These are phyloP conservation scores for Plectosphaerella plurivora DNA, from an alignment of 2,329 filamentous ascomycete genomes.

Conservation along the genomic window DNA sequence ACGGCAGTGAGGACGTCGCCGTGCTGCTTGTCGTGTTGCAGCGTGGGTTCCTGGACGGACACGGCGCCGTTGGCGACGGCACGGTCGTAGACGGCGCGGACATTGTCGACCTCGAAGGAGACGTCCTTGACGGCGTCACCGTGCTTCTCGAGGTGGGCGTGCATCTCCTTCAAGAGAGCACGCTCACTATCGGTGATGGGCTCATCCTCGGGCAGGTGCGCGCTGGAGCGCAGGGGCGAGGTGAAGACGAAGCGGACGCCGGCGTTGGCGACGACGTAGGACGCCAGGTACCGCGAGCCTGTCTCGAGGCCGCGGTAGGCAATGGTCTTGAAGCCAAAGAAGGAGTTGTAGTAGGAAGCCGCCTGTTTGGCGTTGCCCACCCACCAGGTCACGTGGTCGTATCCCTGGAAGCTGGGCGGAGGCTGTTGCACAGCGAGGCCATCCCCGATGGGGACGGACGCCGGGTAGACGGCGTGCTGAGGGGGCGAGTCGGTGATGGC, in stretches of 20 bases:
- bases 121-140: constrained; percentile 95
- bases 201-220: constrained; percentile 52
- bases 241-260: constrained; percentile 79
- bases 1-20: constrained; percentile 71
- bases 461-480: constrained; percentile 36
- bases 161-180: constrained; percentile 66
- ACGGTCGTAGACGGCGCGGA: constrained; percentile 70
- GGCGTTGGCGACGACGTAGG: constrained; percentile 77
- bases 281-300: constrained; percentile 73
- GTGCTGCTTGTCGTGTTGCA: constrained; percentile 49
- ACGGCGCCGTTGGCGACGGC: constrained; percentile 63
- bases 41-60: constrained; percentile 57
- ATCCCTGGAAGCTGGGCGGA: constrained; percentile 66
- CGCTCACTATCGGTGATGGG: constrained; percentile 60
- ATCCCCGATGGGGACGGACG: constrained; percentile 34
- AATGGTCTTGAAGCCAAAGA: constrained; percentile 79
- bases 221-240: constrained; percentile 66
- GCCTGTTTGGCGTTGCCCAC: constrained; percentile 97
- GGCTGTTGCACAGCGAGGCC: constrained; percentile 48
- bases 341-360: constrained; percentile 79
- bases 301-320: constrained; percentile 90
- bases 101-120: constrained; percentile 89
- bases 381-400: constrained; percentile 94
- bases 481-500: constrained; percentile 47
- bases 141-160: constrained; percentile 78